Evolutionary conservation across 306 rosid genomes (phyloP), one percentile per base, ranked within the genome.

Genomic region (Prunus padus): DNA sequence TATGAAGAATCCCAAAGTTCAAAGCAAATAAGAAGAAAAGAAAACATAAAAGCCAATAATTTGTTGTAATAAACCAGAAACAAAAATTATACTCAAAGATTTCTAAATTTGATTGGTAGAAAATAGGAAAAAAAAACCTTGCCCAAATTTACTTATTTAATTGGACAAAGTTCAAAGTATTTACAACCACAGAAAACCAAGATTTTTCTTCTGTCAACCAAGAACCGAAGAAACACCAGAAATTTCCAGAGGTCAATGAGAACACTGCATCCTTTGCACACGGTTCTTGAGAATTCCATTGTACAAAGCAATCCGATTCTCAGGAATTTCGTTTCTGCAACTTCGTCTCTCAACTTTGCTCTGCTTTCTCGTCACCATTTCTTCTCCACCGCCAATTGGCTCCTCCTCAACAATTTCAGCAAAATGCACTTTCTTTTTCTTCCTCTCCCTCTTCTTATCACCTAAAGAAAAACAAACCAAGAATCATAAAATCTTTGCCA

Each of bases 361-460:
- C 45, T 66, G 79, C 76, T 79, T 67, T 31, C 46, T 79, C 2
- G 8, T 3, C 69, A 82, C 79, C 28, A 20, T 64, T 62, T 87
- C 75, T 15, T 87, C 85, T 2, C 73, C 84, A 20, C 49, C 77
- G 62, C 80, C 84, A n/a, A 54, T 70, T 23, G 61, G 76, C 20
- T 84, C 89, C 22, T 83, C 91, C 86, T 59, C 67, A 44, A 88
- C 96, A 86, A 80, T 83, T 55, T 84, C 94, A 2, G 89, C 96
- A 72, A 93, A 93, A 55, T 85, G 60, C 33, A 93, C 97, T 57
- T 77, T 91, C 92, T 93, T 93, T 69, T 84, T 87, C 78, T 80
- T 88, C 79, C 73, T 84, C 19, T 65, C 86, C 80, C 47, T 74
- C 54, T 78, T 92, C 87, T 40, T 79, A 19, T 78, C 74, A 37